These are phyloP conservation scores for Yarrowia yakushimensis DNA, from an alignment of 805 yeast species.

Conservation along the genomic window DNA sequence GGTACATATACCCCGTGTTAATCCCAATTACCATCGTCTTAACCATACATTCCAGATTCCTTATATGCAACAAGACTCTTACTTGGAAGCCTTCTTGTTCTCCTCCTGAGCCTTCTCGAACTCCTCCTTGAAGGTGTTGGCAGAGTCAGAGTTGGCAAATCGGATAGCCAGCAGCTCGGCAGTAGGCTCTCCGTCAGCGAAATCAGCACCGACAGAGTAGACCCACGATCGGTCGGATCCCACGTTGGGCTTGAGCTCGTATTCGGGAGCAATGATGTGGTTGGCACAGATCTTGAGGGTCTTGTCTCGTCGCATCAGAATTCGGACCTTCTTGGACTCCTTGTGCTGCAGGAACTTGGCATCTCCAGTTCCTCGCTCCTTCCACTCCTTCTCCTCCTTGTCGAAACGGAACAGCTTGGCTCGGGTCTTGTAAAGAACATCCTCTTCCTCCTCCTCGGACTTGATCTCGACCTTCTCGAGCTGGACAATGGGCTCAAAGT, in stretches of 20 bases:
- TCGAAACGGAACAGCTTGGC: constrained; percentile 93
- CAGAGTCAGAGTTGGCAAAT: constrained; percentile 62
- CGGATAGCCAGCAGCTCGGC: constrained; percentile 96
- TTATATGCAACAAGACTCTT: constrained; percentile 21
- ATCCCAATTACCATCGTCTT: background rate
- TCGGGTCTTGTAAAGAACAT: constrained; percentile 71
- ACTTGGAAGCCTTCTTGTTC: constrained; percentile 47
- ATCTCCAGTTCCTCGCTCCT: constrained; percentile 99
- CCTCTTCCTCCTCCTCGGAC: constrained; percentile 91
- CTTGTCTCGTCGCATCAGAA: constrained; percentile 98
- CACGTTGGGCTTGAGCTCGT: constrained; percentile 82
- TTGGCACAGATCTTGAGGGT: constrained; percentile 97
- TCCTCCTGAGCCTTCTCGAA: constrained; percentile 78
- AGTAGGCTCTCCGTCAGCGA: constrained; percentile 93
- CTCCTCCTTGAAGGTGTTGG: constrained; percentile 90
- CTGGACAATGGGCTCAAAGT: constrained; percentile 93
- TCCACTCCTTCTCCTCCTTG: constrained; percentile 88
- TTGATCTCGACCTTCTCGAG: constrained; percentile 94
- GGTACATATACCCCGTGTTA: background rate
- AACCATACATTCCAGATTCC: constrained; percentile 8
- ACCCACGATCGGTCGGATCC: constrained; percentile 99
- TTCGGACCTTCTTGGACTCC: constrained; percentile 72
- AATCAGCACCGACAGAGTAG: constrained; percentile 88
- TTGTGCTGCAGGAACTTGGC: constrained; percentile 93
- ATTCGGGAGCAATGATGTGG: constrained; percentile 75